Evolutionary conservation across 106 monocot genomes (phyloP).

Genomic region (Phalaenopsis equestris): DNA sequence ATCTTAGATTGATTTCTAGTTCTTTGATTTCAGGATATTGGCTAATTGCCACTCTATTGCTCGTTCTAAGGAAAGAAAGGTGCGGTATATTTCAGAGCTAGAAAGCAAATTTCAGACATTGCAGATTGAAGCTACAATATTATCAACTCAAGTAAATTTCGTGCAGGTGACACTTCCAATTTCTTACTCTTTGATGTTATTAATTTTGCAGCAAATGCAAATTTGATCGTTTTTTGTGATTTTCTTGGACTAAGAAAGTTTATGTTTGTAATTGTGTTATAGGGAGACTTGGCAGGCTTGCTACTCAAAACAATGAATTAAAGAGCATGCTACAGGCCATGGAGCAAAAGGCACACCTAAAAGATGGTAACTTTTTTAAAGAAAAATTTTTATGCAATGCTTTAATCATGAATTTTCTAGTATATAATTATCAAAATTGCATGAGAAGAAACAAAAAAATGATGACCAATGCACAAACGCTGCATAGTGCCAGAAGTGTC

Average conservation of each 20-base stretch:
- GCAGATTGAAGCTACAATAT: constrained; percentile 66
- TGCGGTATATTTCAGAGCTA: constrained; percentile 62
- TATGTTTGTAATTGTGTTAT: constrained; percentile 3
- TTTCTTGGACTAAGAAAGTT: neutral
- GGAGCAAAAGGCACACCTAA: constrained; percentile 80
- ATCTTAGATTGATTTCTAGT: neutral
- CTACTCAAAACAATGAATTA: constrained; percentile 71
- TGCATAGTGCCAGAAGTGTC: too few species aligned
- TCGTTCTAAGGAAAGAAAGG: constrained; percentile 68
- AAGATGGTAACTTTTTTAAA: constrained; percentile 41
- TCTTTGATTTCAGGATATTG: constrained; percentile 38
- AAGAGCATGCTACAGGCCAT: constrained; percentile 71
- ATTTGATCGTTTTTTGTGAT: neutral
- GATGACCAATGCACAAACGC: too few species aligned
- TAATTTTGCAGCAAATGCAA: neutral
- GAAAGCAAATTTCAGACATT: constrained; percentile 71
- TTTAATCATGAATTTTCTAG: too few species aligned
- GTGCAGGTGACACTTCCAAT: constrained; percentile 37
- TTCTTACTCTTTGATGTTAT: neutral
- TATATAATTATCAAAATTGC: too few species aligned
- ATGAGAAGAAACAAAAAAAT: too few species aligned
- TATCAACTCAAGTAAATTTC: constrained; percentile 68
- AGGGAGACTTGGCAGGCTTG: constrained; percentile 66
- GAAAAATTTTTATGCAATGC: neutral
- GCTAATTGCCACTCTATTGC: constrained; percentile 77